Base-by-base conservation (phyloP, 305 asterid genomes). In the Rubia peregrina region DNA sequence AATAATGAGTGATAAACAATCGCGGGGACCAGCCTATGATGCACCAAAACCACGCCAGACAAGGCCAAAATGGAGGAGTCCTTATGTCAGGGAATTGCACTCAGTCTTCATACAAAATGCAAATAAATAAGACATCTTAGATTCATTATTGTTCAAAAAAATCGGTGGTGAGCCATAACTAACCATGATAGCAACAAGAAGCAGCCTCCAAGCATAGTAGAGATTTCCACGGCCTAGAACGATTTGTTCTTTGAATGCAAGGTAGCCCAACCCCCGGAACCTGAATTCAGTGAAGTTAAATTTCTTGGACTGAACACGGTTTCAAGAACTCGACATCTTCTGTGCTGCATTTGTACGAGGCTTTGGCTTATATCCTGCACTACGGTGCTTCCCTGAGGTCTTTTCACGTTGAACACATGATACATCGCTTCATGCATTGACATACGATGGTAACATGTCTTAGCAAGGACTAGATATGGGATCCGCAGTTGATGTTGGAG, bases 171-270 rank as follows among this genome's bases (percentile, higher is more conserved):
- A 17, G 24, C 26, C 61, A 2, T 49, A 53, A 67, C 26, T 19
- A 48, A 46, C 44, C 46, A 48, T 26, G 43, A 46, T 24, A 44
- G 10, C 49, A 0, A 6, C 5, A 67, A 46, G 41, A 46, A 46
- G 26, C 33, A 68, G 56, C 72, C 49, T 51, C 49, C 42, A 68
- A n/a, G 71, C 16, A 17, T 67, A 26, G n/a, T 68, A 48, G 67
- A 62, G 46, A 36, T 33, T 33, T 68, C 63, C 72, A 30, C 30
- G 4, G 6, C 21, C n/a, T 21, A 19, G 48, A 68, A 49, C 21
- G 4, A 14, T 49, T 16, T 49, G 53, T 46, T 46, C 53, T 46
- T 46, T 30, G 33, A 30, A 30, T 9, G 5, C 56, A 10, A 43
- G 42, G 40, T 10, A 22, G 12, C 38, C 41, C 38, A 2, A 42